These are phyloP conservation scores for Fusarium sp. DNA, from an alignment of 2,329 filamentous ascomycete genomes.

Conservation along the genomic window DNA sequence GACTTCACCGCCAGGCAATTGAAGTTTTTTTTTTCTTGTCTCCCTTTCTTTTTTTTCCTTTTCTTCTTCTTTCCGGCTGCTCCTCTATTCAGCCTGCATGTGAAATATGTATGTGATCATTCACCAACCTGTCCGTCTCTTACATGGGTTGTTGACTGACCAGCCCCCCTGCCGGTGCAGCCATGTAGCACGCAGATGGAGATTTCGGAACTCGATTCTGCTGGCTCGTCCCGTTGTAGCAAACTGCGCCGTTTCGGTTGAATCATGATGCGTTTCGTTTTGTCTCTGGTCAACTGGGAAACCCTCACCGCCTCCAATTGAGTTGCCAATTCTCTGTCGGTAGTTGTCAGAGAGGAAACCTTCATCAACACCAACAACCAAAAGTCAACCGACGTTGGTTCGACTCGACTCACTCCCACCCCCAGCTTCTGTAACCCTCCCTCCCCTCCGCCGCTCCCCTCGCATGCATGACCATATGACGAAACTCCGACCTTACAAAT, in stretches of 20 bases:
- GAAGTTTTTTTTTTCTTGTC: neutral
- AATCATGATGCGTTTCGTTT: too few relatives aligned
- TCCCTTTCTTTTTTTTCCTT: neutral
- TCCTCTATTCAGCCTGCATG: neutral
- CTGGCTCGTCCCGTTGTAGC: slow-evolving; percentile 9
- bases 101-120: slow-evolving; percentile 24
- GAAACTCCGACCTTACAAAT: neutral
- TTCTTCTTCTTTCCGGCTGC: neutral
- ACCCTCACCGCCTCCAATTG: slow-evolving; percentile 34
- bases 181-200: slow-evolving; percentile 17
- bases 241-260: slow-evolving; percentile 23
- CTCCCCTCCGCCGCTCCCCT: too few relatives aligned
- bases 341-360: neutral
- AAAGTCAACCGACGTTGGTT: too few relatives aligned
- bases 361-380: too few relatives aligned
- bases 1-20: slow-evolving; percentile 7
- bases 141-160: slow-evolving; percentile 10
- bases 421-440: neutral
- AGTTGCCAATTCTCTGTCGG: neutral
- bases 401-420: neutral
- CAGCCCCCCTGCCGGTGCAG: neutral
- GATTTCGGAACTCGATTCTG: slow-evolving; percentile 24
- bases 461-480: neutral
- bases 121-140: neutral
- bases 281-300: too few relatives aligned